phyloP scores from a whole-genome alignment of 1,139 yeast genomes.

The Yamadazyma diddensiae region DNA sequence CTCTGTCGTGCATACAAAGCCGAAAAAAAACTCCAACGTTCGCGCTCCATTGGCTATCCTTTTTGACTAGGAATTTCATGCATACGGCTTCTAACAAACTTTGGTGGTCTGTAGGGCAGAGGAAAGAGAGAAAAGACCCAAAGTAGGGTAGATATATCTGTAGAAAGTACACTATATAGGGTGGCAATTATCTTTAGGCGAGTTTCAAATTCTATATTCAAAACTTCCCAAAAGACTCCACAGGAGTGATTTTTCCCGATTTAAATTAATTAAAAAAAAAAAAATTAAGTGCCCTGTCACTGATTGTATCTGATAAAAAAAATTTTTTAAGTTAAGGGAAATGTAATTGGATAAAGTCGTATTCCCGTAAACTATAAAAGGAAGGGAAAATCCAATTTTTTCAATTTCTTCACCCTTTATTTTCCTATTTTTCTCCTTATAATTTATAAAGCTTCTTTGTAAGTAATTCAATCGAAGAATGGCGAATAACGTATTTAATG shows the following conservation, averaged over 20 bases:
- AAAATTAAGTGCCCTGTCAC: not conserved
- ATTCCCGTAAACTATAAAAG: not conserved
- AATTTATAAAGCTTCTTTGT: constrained; percentile 8
- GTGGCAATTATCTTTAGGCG: too few species aligned
- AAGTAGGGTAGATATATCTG: too few species aligned
- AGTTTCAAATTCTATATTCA: too few species aligned
- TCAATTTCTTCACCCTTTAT: constrained; percentile 11
- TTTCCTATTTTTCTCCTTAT: constrained; percentile 6
- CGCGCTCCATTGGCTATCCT: not conserved
- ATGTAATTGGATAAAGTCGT: not conserved
- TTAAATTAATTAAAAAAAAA: too few species aligned
- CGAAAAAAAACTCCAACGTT: not conserved
- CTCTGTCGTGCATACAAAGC: not conserved
- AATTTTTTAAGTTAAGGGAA: constrained; percentile 1
- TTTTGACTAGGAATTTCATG: too few species aligned
- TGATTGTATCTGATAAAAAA: constrained; percentile 6
- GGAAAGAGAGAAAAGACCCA: too few species aligned
- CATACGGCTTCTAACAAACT: too few species aligned
- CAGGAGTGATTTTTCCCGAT: too few species aligned
- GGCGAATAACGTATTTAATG: constrained; percentile 45
- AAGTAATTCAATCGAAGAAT: constrained; percentile 1
- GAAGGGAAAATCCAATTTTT: not conserved
- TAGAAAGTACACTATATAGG: too few species aligned
- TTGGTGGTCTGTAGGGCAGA: too few species aligned
- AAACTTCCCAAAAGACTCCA: too few species aligned